These are phyloP conservation scores for Phytophthora foliorum DNA, from an alignment of 352 stramenopile genomes.

Conservation along the genomic window DNA sequence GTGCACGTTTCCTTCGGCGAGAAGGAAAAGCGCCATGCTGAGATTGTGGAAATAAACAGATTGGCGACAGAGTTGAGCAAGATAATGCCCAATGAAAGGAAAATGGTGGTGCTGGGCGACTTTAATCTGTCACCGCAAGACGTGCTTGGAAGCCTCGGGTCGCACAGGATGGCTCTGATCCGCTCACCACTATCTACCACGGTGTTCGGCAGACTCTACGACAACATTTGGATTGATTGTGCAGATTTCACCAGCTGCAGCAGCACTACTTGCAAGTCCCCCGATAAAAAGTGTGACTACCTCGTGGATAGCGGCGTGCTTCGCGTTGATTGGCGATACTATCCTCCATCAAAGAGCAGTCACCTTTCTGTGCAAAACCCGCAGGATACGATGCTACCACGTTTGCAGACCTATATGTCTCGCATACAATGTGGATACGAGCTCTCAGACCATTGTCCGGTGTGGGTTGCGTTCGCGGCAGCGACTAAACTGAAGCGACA, in stretches of 20 bases:
- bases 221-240: slow-evolving; percentile 72
- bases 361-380: slow-evolving; percentile 19
- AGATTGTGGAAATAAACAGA: slow-evolving; percentile 50
- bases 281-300: slow-evolving; percentile 8
- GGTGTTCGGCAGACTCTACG: slow-evolving; percentile 67
- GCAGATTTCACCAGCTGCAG: slow-evolving; percentile 19
- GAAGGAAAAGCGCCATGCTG: slow-evolving; percentile 33
- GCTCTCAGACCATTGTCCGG: slow-evolving; percentile 74
- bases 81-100: slow-evolving; percentile 21
- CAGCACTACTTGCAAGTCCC: slow-evolving; percentile 5
- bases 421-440: slow-evolving; percentile 58
- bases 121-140: slow-evolving; percentile 76
- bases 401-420: slow-evolving; percentile 43
- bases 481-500: background rate
- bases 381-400: slow-evolving; percentile 34
- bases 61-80: slow-evolving; percentile 32
- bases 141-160: slow-evolving; percentile 30
- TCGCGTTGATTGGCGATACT: slow-evolving; percentile 72
- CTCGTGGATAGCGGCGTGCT: slow-evolving; percentile 57
- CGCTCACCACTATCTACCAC: slow-evolving; percentile 59
- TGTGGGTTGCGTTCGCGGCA: slow-evolving; percentile 57
- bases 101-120: slow-evolving; percentile 67
- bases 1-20: slow-evolving; percentile 60
- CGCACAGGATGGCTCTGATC: slow-evolving; percentile 52
- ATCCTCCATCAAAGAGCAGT: slow-evolving; percentile 46